These are phyloP conservation scores for Phytophthora palmivora DNA, from an alignment of 352 stramenopile genomes.

Conservation along the genomic window DNA sequence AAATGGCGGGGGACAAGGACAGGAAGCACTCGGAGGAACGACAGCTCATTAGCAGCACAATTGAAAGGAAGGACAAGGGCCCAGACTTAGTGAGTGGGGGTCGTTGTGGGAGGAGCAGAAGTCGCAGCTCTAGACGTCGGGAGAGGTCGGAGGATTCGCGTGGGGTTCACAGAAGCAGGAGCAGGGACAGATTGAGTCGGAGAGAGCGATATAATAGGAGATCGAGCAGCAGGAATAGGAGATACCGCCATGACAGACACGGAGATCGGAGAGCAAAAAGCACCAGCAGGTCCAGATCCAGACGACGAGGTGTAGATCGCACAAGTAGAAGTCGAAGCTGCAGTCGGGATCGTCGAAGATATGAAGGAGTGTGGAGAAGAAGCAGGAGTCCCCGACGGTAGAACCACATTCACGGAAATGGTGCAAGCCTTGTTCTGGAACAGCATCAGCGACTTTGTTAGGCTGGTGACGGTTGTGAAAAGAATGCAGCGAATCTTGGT, in stretches of 20 bases:
- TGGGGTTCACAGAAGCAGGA: slow-evolving; percentile 18
- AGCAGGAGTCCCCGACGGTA: not conserved
- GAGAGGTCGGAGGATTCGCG: slow-evolving; percentile 2
- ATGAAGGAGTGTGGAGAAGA: slow-evolving; percentile 9
- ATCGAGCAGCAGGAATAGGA: slow-evolving; percentile 13
- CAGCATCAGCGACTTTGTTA: too few species aligned
- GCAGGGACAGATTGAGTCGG: slow-evolving; percentile 1
- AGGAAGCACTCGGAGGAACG: slow-evolving; percentile 19
- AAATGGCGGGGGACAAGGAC: slow-evolving; percentile 64
- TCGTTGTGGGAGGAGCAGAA: not conserved
- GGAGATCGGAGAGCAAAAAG: slow-evolving; percentile 12
- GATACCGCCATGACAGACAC: slow-evolving; percentile 1
- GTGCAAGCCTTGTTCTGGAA: too few species aligned
- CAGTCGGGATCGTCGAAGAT: slow-evolving; percentile 14
- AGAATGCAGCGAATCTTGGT: too few species aligned
- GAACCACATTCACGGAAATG: too few species aligned
- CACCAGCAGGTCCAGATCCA: slow-evolving; percentile 22
- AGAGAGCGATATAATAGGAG: slow-evolving; percentile 1
- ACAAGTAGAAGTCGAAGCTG: slow-evolving; percentile 27
- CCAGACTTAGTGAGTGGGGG: not conserved
- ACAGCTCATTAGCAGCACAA: not conserved
- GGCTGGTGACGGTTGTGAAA: too few species aligned
- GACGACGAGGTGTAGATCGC: slow-evolving; percentile 3
- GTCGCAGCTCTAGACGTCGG: slow-evolving; percentile 2
- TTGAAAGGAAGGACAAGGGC: not conserved